Base-by-base conservation (phyloP, 2,329 filamentous ascomycete genomes). In the Pseudocercospora pini-densiflorae region DNA sequence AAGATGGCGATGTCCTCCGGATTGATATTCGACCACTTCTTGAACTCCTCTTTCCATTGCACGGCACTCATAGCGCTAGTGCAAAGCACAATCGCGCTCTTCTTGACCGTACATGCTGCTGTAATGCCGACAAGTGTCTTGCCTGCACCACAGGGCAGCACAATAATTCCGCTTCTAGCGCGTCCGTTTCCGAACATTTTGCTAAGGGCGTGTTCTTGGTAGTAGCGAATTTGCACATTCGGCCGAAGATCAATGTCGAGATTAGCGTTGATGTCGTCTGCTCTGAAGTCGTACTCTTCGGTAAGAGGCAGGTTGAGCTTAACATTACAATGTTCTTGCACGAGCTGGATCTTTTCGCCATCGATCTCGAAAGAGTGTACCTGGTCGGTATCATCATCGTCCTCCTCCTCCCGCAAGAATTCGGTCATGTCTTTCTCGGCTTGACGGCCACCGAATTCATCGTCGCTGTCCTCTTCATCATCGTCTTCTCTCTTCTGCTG, bases 131-230 rank as follows among this genome's bases (percentile, higher is more conserved):
- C 95, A 47, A 99, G 82, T 1, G 95, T 99, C 83, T 99, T 99
- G 66, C 95, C 95, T 19, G 95, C 95, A 72, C 95, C 95, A 78
- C 95, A 99, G 19, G 95, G 95, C 73, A 99, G 81, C 63, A 99
- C 95, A 66, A 99, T 99, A 72, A 99, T 96, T 64, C 95, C 95
- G 79, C 93, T 97, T 82, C 97, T 95, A 14, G 95, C 95, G 80
- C 95, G 90, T 59, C 94, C 94, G 76, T 99, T 99, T 76, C 95
- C 94, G 78, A 99, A 99, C 95, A 99, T 99, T 80, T 99, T 99
- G 82, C 92, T 97, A 9, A 99, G 84, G 71, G 93, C 97, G 81
- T 97, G 97, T 79, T 99, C 95, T 78, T 99, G 95, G 74, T 99
- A 99, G 82, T 87, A 90, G 77, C 94, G 89, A 77, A 98, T 98